Percentiles rank a stretch among this genome's conserved stretches.
Evolutionary conservation across 2,329 filamentous ascomycete genomes (phyloP).

Genomic region (Hypoxylon sp.): DNA sequence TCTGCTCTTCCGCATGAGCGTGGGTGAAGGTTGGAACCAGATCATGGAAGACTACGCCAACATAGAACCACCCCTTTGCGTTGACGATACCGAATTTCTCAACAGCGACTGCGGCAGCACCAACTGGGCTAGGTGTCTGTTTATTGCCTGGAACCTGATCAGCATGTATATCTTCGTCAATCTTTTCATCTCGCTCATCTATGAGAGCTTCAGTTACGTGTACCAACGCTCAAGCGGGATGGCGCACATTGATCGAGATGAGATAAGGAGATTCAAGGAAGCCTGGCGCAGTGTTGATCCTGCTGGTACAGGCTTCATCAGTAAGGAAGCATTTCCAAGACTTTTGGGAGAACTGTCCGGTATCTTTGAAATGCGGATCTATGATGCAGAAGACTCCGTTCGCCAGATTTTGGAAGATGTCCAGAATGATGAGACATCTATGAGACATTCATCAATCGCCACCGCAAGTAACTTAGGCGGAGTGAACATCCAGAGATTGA

Average conservation of each 20-base stretch:
- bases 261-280: constrained; percentile 97
- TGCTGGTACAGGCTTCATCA: constrained; percentile 90
- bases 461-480: constrained; percentile 68
- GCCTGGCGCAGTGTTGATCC: constrained; percentile 98
- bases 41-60: constrained; percentile 96
- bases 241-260: constrained; percentile 89
- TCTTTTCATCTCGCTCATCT: constrained; percentile 97
- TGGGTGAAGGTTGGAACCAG: constrained; percentile 95
- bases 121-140: constrained; percentile 88
- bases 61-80: constrained; percentile 85
- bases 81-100: constrained; percentile 79
- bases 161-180: constrained; percentile 99
- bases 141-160: constrained; percentile 98
- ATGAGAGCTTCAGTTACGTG: constrained; percentile 99
- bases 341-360: constrained; percentile 93
- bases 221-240: constrained; percentile 97
- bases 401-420: constrained; percentile 89
- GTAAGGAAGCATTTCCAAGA: constrained; percentile 88
- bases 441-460: constrained; percentile 69
- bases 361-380: constrained; percentile 97
- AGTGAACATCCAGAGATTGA: constrained; percentile 82
- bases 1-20: constrained; percentile 91
- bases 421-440: constrained; percentile 67
- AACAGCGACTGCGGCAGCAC: constrained; percentile 93
- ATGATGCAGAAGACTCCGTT: constrained; percentile 91